Evolutionary conservation across 2,329 filamentous ascomycete genomes (phyloP), one percentile per base, ranked within the genome.

Genomic region (Dryadomyces quercus-mongolicae): DNA sequence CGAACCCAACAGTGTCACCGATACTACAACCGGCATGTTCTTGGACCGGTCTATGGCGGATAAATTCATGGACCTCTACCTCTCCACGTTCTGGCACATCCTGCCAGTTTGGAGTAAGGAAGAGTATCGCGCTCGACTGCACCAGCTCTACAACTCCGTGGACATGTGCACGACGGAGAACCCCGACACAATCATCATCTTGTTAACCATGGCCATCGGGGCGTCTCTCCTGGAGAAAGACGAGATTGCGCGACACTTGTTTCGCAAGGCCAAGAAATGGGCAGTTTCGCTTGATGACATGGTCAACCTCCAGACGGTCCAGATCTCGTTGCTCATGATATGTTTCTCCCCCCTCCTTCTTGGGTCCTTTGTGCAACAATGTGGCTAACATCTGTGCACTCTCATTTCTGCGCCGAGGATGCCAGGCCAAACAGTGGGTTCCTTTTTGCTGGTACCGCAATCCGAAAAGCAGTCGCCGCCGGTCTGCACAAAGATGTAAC

Each of bases 241-340:
- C 42, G n/a, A 42, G 20, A 16, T 55, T 8, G 54, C 58, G 9
- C 52, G 57, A 49, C 55, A 54, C 21, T 49, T 60, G 15, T 60
- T 49, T 38, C 44, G 54, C 12, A 56, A 51, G 48, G 58, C 55
- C 21, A 57, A 57, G 53, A 38, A 36, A 21, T 58, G 54, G 58
- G 40, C 51, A 2, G 51, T 54, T 8, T 50, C 34, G 10, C 54
- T 60, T 6, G 58, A 60, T 45, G 58, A 59, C 21, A 60, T 59
- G 52, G 57, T 59, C 49, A 60, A 59, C 34, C 43, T 60, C 5
- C 55, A 59, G 25, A 59, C 49, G 12, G 58, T 60, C 15, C 58
- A 60, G 47, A 60, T 60, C 22, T 49, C 55, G 9, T 43, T 60
- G n/a, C 42, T 60, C 15, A 60, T 60, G 58, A 55, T 55, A 44